A percentile compares a stretch with the other conserved stretches of the same genome.
Evolutionary conservation across 352 stramenopile species (phyloP).

Genomic region (Globisporangium apiculatum): DNA sequence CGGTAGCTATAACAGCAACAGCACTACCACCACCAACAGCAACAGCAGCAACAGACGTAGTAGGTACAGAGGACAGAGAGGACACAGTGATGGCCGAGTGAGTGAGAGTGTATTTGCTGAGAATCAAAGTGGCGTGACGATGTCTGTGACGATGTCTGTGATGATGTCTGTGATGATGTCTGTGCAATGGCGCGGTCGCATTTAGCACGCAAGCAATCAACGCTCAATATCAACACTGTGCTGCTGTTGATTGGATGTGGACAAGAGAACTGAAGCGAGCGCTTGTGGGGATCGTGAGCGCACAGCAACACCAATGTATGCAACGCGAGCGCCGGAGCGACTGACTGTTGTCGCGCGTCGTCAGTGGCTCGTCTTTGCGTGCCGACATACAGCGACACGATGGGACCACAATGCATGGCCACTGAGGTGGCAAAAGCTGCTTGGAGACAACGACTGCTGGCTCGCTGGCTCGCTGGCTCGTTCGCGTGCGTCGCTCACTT

Average conservation of each 20-base stretch:
- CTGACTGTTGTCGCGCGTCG: not conserved
- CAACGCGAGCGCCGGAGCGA: not conserved
- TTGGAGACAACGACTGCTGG: not conserved
- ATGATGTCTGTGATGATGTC: too few relatives aligned
- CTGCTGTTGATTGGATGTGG: too few relatives aligned
- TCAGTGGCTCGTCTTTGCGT: slow-evolving; percentile 1
- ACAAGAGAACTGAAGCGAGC: too few relatives aligned
- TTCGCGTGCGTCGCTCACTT: too few relatives aligned
- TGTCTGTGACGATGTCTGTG: too few relatives aligned
- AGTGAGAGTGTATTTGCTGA: too few relatives aligned
- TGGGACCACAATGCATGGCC: not conserved
- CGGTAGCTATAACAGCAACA: not conserved
- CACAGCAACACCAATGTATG: not conserved
- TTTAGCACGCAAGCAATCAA: too few relatives aligned
- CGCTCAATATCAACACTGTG: too few relatives aligned
- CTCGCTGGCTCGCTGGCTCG: too few relatives aligned
- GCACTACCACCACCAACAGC: not conserved
- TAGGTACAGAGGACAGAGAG: not conserved
- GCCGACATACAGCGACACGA: slow-evolving; percentile 1
- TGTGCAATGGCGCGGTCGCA: too few relatives aligned
- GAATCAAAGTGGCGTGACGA: too few relatives aligned
- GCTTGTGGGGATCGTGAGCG: not conserved
- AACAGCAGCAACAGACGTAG: not conserved
- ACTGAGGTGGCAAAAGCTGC: not conserved
- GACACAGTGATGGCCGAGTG: too few relatives aligned